phyloP scores from a whole-genome alignment of 2,329 filamentous ascomycete species.

The Fusarium oxysporum region DNA sequence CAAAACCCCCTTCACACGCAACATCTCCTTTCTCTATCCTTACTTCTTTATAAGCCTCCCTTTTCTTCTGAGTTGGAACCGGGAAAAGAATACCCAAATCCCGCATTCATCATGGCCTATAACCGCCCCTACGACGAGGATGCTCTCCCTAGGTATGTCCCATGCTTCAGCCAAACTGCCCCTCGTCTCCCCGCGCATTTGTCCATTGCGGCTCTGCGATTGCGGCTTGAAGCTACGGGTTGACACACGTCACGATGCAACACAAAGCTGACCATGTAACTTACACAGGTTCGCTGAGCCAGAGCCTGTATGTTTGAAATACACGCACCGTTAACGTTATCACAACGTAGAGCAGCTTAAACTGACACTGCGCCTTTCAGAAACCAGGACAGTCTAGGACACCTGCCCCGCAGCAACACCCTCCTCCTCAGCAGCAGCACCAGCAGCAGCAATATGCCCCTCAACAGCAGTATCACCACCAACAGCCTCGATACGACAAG shows the following conservation, averaged over 20 bases:
- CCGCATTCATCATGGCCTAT: slow-evolving; percentile 79
- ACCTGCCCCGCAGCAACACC: slow-evolving; percentile 43
- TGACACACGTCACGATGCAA: slow-evolving; percentile 21
- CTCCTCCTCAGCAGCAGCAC: slow-evolving; percentile 51
- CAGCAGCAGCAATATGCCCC: slow-evolving; percentile 20
- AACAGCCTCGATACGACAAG: slow-evolving; percentile 61
- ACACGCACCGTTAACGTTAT: slow-evolving; percentile 1
- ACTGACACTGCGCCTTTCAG: slow-evolving; percentile 45
- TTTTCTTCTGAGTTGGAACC: not conserved
- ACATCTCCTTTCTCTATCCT: not conserved
- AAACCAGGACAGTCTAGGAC: slow-evolving; percentile 52
- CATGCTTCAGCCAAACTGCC: slow-evolving; percentile 14
- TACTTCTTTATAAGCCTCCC: not conserved
- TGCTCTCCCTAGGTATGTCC: slow-evolving; percentile 81
- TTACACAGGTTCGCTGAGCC: slow-evolving; percentile 76
- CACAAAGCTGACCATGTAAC: slow-evolving; percentile 42
- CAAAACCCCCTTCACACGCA: slow-evolving; percentile 27
- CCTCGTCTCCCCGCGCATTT: slow-evolving; percentile 37
- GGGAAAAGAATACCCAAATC: not conserved
- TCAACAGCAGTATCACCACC: slow-evolving; percentile 37
- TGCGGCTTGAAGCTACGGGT: slow-evolving; percentile 13
- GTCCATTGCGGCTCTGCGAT: slow-evolving; percentile 34
- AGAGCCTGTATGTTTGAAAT: slow-evolving; percentile 66
- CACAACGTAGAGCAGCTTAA: not conserved
- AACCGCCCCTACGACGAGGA: slow-evolving; percentile 94